A percentile compares a stretch with the other conserved stretches of the same genome.
Evolutionary conservation across 257 asterid species (phyloP).

Genomic region (Forsythia viridissima): DNA sequence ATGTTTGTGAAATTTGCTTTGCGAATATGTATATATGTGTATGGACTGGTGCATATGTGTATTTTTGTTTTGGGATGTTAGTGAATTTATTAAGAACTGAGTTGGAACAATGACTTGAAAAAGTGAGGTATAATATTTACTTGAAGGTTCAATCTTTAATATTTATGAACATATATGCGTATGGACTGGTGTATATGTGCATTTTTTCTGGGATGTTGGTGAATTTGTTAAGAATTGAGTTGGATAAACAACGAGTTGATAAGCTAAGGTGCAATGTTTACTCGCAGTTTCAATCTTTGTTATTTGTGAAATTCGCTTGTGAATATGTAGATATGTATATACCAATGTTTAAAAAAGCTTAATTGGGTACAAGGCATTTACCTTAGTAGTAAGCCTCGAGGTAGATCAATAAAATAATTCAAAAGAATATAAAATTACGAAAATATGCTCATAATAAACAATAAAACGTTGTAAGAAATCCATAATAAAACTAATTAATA

Average conservation of each 20-base stretch:
- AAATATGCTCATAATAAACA: too few relatives aligned
- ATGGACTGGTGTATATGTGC: neutral
- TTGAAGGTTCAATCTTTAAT: neutral
- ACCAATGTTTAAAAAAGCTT: too few relatives aligned
- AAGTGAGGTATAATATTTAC: neutral
- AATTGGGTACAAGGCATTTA: too few relatives aligned
- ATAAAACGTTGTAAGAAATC: too few relatives aligned
- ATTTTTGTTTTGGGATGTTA: neutral
- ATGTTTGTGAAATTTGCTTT: neutral
- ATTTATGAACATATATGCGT: neutral
- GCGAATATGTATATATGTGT: neutral
- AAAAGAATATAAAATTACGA: too few relatives aligned
- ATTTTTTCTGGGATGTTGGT: neutral
- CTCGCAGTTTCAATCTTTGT: neutral
- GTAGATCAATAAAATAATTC: too few relatives aligned
- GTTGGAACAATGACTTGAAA: neutral
- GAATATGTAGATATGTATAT: too few relatives aligned
- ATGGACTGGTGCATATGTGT: neutral
- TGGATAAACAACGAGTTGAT: neutral
- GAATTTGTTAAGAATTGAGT: neutral
- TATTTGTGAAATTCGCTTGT: neutral
- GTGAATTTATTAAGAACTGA: neutral
- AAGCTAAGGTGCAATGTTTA: neutral
- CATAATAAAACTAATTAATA: too few relatives aligned
- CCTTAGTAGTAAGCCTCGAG: too few relatives aligned